phyloP scores from a whole-genome alignment of 2,329 filamentous ascomycete species.

The Lecanosticta acicola region DNA sequence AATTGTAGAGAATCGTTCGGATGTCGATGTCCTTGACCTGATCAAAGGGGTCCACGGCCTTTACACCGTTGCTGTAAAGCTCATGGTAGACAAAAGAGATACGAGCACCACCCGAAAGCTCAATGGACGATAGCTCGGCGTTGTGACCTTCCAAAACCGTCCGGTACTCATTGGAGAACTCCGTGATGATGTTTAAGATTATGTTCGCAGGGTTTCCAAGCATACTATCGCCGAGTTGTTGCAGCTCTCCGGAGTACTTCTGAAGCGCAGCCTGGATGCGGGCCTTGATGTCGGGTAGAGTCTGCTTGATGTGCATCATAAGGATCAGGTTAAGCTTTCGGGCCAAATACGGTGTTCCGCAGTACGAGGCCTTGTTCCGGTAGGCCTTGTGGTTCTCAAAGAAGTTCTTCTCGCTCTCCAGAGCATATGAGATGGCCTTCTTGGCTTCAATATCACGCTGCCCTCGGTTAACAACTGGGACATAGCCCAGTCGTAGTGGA shows the following conservation, averaged over 20 bases:
- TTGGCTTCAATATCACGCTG: constrained; percentile 98
- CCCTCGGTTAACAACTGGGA: constrained; percentile 95
- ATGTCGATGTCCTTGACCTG: constrained; percentile 97
- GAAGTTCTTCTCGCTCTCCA: constrained; percentile 93
- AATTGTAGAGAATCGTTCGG: constrained; percentile 95
- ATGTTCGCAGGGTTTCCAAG: constrained; percentile 96
- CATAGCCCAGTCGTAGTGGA: constrained; percentile 86
- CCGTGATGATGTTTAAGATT: constrained; percentile 95
- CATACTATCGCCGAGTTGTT: constrained; percentile 82
- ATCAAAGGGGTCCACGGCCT: constrained; percentile 96
- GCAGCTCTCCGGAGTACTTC: constrained; percentile 81
- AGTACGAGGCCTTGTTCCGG: constrained; percentile 97
- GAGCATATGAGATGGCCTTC: constrained; percentile 81
- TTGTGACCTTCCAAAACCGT: constrained; percentile 96
- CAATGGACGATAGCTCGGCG: constrained; percentile 86
- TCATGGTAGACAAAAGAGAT: constrained; percentile 99
- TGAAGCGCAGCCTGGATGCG: constrained; percentile 89
- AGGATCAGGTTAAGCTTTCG: constrained; percentile 96
- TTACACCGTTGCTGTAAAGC: constrained; percentile 93
- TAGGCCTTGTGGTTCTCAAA: constrained; percentile 99
- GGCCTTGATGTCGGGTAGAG: constrained; percentile 94
- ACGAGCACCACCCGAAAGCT: constrained; percentile 92
- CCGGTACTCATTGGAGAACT: constrained; percentile 96
- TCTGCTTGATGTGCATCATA: constrained; percentile 99
- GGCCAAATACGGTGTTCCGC: constrained; percentile 92